Percentiles rank a stretch among this genome's conserved stretches.
Evolutionary conservation across 306 rosid species (phyloP).

Genomic region (Senna siamea): DNA sequence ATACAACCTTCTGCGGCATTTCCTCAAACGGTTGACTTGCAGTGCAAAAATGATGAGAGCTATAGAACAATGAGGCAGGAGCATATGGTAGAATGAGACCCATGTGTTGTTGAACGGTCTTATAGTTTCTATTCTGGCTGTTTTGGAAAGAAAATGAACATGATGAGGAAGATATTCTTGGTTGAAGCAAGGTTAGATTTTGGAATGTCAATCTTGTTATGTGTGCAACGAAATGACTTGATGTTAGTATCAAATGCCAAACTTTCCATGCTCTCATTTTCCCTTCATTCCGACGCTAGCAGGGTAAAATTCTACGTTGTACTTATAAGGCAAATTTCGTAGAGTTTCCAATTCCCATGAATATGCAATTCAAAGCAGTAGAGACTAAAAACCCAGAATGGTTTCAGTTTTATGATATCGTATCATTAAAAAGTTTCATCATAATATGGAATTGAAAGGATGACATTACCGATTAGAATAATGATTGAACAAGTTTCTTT

Average conservation of each 20-base stretch:
- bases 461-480: no score
- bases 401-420: background rate
- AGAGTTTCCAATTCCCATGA: background rate
- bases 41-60: conserved; percentile 12
- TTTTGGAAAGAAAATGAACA: conserved; percentile 32
- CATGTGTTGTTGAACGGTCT: conserved; percentile 7
- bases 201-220: conserved; percentile 25
- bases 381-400: background rate
- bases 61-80: background rate
- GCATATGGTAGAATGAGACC: conserved; percentile 20
- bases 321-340: conserved; percentile 2
- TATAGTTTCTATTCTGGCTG: conserved; percentile 5
- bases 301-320: background rate
- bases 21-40: conserved; percentile 43
- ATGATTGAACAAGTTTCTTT: no score
- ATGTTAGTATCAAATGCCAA: background rate
- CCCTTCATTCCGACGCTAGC: conserved; percentile 25
- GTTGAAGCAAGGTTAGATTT: conserved; percentile 25
- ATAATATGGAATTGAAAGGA: no score
- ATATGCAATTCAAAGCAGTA: conserved; percentile 9
- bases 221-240: background rate
- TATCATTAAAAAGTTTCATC: no score
- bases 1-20: conserved; percentile 43
- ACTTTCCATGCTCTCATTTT: conserved; percentile 44
- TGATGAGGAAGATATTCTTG: conserved; percentile 3